These are phyloP conservation scores for Kodamaea ohmeri DNA, from an alignment of 1,139 yeast species.

Conservation along the genomic window DNA sequence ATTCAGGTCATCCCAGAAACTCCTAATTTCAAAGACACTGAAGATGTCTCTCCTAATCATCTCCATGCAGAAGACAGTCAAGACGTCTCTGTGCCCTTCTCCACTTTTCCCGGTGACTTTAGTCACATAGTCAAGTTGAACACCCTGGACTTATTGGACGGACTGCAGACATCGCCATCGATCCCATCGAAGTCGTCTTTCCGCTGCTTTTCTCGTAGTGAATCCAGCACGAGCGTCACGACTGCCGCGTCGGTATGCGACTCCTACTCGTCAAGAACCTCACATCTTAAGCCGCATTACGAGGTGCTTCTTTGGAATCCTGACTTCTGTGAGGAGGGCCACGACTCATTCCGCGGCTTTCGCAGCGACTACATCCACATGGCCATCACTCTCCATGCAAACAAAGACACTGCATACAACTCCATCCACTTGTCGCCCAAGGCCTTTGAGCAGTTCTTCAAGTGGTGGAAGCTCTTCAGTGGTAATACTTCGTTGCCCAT, in stretches of 20 bases:
- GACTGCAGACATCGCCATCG: too few species aligned
- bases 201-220: too few species aligned
- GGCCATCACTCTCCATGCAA: constrained; percentile 67
- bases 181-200: too few species aligned
- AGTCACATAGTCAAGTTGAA: too few species aligned
- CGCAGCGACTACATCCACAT: constrained; percentile 77
- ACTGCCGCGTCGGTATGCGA: background rate
- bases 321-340: constrained; percentile 45
- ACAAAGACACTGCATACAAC: constrained; percentile 37
- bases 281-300: constrained; percentile 66
- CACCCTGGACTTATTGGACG: too few species aligned
- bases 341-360: constrained; percentile 79
- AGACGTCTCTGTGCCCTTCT: too few species aligned
- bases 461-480: constrained; percentile 47
- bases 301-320: constrained; percentile 66
- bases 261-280: constrained; percentile 34
- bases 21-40: too few species aligned
- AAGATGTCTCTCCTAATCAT: too few species aligned
- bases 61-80: too few species aligned
- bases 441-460: constrained; percentile 38
- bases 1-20: too few species aligned
- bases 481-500: constrained; percentile 45
- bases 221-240: background rate
- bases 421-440: constrained; percentile 43
- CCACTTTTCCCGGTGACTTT: too few species aligned